Evolutionary conservation across 2,329 filamentous ascomycete genomes (phyloP).

Genomic region (Dactylellina leptospora): DNA sequence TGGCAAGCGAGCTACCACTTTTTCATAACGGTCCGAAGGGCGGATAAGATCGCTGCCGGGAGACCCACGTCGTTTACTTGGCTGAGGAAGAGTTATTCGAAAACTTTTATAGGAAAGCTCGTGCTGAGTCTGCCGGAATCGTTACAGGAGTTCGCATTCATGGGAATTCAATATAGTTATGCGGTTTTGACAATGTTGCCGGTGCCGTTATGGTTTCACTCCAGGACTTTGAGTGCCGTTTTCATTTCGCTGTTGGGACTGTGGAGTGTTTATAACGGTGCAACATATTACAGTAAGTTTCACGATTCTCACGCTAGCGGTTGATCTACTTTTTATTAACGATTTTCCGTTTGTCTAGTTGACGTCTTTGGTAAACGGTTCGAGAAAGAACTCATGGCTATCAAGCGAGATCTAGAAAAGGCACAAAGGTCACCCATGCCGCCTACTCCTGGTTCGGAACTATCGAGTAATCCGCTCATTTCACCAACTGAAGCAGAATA

Average conservation of each 20-base stretch:
- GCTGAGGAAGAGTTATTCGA: constrained; percentile 89
- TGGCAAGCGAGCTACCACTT: constrained; percentile 96
- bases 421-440: constrained; percentile 75
- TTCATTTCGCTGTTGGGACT: constrained; percentile 86
- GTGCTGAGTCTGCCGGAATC: constrained; percentile 78
- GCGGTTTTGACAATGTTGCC: constrained; percentile 92
- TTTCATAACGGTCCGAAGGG: constrained; percentile 91
- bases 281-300: constrained; percentile 81
- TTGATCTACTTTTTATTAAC: neutral
- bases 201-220: constrained; percentile 94
- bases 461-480: constrained; percentile 24
- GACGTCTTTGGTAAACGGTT: constrained; percentile 97
- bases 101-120: constrained; percentile 84
- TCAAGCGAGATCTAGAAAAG: constrained; percentile 87
- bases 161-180: constrained; percentile 93
- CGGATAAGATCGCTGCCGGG: constrained; percentile 93
- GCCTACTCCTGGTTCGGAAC: constrained; percentile 30
- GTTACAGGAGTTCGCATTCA: constrained; percentile 89
- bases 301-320: constrained; percentile 9
- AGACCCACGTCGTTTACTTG: constrained; percentile 97
- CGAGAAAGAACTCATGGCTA: constrained; percentile 90
- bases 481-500: constrained; percentile 12
- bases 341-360: constrained; percentile 61
- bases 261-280: constrained; percentile 96
- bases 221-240: constrained; percentile 75